Evolutionary conservation across 192 early-diverging fungal species (phyloP).

Genomic region (Pilaira anomala): DNA sequence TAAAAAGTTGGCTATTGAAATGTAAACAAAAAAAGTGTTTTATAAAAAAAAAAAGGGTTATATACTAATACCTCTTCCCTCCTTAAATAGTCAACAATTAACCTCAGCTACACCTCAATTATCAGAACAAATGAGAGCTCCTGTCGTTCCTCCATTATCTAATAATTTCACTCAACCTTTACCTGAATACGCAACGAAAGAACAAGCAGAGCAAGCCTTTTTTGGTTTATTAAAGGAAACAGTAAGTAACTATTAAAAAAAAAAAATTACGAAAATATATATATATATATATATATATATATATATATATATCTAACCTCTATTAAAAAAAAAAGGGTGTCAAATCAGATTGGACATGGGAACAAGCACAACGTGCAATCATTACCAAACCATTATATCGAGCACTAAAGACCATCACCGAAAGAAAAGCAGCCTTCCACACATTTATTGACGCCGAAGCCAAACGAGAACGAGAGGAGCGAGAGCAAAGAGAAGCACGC

Average conservation of each 20-base stretch:
- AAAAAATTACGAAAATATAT: constrained; percentile 6
- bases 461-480: constrained; percentile 61
- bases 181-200: constrained; percentile 65
- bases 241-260: constrained; percentile 36
- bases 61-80: background rate
- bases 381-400: constrained; percentile 83
- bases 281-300: background rate
- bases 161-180: constrained; percentile 16
- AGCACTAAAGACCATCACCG: constrained; percentile 71
- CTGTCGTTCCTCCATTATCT: background rate
- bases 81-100: background rate
- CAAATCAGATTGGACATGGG: constrained; percentile 86
- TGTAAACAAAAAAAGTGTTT: constrained; percentile 4
- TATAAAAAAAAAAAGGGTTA: background rate
- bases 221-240: constrained; percentile 65
- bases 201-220: constrained; percentile 84
- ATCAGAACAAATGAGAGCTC: background rate
- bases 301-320: background rate
- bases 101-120: background rate
- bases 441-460: constrained; percentile 61
- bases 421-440: constrained; percentile 82
- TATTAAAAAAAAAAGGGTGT: constrained; percentile 59
- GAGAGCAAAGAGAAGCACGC: constrained; percentile 43
- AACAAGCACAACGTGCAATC: constrained; percentile 82
- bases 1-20: constrained; percentile 28